Evolutionary conservation across 1,284 basidiomycete genomes (phyloP).

Genomic region (Porphyrellus sp.): DNA sequence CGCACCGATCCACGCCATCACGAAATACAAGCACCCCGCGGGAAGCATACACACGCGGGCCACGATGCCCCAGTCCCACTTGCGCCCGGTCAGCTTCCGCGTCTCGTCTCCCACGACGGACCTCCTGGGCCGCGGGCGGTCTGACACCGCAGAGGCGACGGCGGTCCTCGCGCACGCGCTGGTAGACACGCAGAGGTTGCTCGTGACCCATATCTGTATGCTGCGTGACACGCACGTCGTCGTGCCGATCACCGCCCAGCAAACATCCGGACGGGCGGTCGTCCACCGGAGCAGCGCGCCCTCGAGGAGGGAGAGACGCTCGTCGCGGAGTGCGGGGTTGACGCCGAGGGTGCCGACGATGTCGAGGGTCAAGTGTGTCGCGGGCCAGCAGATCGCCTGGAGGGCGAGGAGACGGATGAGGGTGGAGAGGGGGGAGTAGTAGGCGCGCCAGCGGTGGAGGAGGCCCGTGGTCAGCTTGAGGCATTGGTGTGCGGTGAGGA

Average conservation of each 20-base stretch:
- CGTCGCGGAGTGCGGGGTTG: constrained; percentile 18
- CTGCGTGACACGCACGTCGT: constrained; percentile 73
- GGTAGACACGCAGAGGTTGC: constrained; percentile 48
- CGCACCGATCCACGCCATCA: constrained; percentile 73
- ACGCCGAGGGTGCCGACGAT: constrained; percentile 48
- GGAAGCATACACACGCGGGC: constrained; percentile 64
- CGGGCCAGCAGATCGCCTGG: constrained; percentile 87
- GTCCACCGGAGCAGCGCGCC: constrained; percentile 30
- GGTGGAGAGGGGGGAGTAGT: constrained; percentile 77
- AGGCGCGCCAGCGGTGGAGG: constrained; percentile 74
- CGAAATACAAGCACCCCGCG: constrained; percentile 65
- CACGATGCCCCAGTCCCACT: constrained; percentile 77
- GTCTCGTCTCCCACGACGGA: constrained; percentile 43
- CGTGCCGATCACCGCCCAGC: constrained; percentile 80
- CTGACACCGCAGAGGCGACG: no score
- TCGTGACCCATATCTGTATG: constrained; percentile 84
- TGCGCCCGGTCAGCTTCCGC: constrained; percentile 38
- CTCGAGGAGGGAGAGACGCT: constrained; percentile 25
- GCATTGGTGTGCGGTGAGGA: constrained; percentile 81
- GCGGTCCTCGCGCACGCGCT: no score
- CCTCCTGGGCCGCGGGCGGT: constrained; percentile 31
- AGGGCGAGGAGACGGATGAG: constrained; percentile 80
- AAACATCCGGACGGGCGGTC: constrained; percentile 57
- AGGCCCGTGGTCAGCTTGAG: constrained; percentile 77
- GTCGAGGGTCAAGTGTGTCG: constrained; percentile 73